These are phyloP conservation scores for Bathelium albidoporum DNA, from an alignment of 495 filamentous ascomycete species.

Conservation along the genomic window DNA sequence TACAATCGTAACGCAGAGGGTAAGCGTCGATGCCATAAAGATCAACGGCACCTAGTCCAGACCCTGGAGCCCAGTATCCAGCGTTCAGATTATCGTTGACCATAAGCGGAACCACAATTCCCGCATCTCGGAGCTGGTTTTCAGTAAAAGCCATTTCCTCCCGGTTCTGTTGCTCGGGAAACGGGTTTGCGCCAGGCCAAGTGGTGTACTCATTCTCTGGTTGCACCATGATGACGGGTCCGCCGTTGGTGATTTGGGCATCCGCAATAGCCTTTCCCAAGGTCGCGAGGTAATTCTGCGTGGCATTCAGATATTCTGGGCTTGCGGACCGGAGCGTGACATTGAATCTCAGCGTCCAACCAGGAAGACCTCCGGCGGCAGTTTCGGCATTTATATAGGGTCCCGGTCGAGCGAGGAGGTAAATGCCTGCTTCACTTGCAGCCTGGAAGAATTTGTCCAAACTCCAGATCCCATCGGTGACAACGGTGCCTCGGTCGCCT, in stretches of 20 bases:
- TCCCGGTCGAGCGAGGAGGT: constrained; percentile 33
- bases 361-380: constrained; percentile 47
- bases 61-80: constrained; percentile 53
- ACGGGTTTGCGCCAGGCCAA: not conserved
- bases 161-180: not conserved
- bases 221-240: constrained; percentile 46
- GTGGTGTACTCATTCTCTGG: constrained; percentile 49
- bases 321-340: constrained; percentile 22
- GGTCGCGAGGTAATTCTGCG: constrained; percentile 22
- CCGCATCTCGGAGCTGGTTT: constrained; percentile 55
- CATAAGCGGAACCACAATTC: constrained; percentile 61
- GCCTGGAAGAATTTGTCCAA: constrained; percentile 8
- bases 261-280: constrained; percentile 10
- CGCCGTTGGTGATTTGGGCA: constrained; percentile 47
- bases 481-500: not conserved
- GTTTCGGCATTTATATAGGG: constrained; percentile 43
- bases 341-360: constrained; percentile 49
- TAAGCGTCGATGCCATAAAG: constrained; percentile 68
- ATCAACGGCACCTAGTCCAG: constrained; percentile 51
- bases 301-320: constrained; percentile 45
- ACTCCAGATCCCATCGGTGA: constrained; percentile 2
- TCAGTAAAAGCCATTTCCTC: constrained; percentile 25
- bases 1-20: constrained; percentile 40
- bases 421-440: constrained; percentile 26
- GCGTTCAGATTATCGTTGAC: constrained; percentile 53